Base-by-base conservation (phyloP, 73 alveolate genomes). In the Halteria grandinella region DNA sequence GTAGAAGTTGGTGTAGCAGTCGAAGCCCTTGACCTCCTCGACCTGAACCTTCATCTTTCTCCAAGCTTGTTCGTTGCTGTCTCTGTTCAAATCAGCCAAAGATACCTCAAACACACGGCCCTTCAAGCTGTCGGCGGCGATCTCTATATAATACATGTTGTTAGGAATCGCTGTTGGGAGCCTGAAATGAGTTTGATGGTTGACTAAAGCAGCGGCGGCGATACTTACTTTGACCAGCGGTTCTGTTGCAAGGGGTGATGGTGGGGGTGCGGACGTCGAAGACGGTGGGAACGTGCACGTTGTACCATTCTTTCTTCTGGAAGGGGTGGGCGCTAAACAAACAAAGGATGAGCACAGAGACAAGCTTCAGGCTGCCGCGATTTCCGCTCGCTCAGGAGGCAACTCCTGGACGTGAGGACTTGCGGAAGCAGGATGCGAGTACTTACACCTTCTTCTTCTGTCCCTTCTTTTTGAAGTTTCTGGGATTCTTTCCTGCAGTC, bases 21-120 rank as follows among this genome's bases (percentile, higher is more conserved):
- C 86, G 36, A 69, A 60, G 45, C 97, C 97, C 79, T 97, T 96
- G 55, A 96, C 98, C 34, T 95, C 99, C 52, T 97, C 99, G 57
- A 90, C 87, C 55, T 91, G 93, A 69, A 96, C 83, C 92, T 97
- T 90, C 69, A 97, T 95, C 89, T 96, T 97, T 74, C 91, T 89
- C 87, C 82, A 89, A 17, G 88, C 84, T 80, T 72, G 76, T 51
- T 83, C 93, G 31, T 59, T 80, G 79, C 44, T 20, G 60, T 89
- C 79, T 60, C 66, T 69, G 88, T 89, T 84, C 76, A 87, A 86
- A 69, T 88, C 93, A 37, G 93, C 95, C 36, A 87, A 69, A n/a
- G 94, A 82, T 54, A 94, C 86, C 81, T 93, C 97, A 75, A 93
- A 86, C 44, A 95, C 99, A 54, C 99, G 74, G 44, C 99, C 99